Percentiles rank a stretch among this genome's conserved stretches.
Evolutionary conservation across 495 filamentous ascomycete genomes (phyloP).

Genomic region (Cercophora samala): DNA sequence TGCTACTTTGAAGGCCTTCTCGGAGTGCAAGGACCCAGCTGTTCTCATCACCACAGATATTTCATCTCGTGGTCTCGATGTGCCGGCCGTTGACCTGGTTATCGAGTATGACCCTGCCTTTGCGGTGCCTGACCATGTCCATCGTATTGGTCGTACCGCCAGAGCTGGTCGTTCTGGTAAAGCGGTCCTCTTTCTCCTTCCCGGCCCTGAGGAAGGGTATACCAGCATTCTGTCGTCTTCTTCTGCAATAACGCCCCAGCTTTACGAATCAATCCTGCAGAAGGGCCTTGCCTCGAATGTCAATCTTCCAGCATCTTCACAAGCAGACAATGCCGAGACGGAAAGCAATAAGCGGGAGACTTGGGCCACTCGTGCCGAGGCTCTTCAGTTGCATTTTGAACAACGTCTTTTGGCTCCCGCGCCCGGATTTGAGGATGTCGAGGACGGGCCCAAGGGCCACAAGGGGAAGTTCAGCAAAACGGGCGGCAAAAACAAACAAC

Average conservation of each 20-base stretch:
- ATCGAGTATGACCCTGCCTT: conserved; percentile 95
- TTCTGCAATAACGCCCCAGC: conserved; percentile 35
- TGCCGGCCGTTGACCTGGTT: conserved; percentile 89
- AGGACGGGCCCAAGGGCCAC: conserved; percentile 17
- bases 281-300: conserved; percentile 51
- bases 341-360: conserved; percentile 32
- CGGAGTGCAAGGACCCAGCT: conserved; percentile 58
- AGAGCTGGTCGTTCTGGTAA: conserved; percentile 87
- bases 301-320: conserved; percentile 32
- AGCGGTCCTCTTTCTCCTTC: conserved; percentile 82
- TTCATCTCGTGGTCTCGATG: conserved; percentile 86
- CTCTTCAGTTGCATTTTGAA: conserved; percentile 49
- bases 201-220: conserved; percentile 88
- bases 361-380: conserved; percentile 45
- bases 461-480: conserved; percentile 26
- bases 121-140: conserved; percentile 83
- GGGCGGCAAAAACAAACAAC: neutral
- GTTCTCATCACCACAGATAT: conserved; percentile 94
- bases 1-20: conserved; percentile 75
- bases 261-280: conserved; percentile 50
- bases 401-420: conserved; percentile 41
- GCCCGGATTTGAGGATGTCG: conserved; percentile 7
- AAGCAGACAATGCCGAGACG: conserved; percentile 4
- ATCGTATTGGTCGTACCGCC: conserved; percentile 91
- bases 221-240: conserved; percentile 61